Base-by-base conservation (phyloP, 371 early-diverging fungal species). In the Thermomucor indicae-seudaticae region DNA sequence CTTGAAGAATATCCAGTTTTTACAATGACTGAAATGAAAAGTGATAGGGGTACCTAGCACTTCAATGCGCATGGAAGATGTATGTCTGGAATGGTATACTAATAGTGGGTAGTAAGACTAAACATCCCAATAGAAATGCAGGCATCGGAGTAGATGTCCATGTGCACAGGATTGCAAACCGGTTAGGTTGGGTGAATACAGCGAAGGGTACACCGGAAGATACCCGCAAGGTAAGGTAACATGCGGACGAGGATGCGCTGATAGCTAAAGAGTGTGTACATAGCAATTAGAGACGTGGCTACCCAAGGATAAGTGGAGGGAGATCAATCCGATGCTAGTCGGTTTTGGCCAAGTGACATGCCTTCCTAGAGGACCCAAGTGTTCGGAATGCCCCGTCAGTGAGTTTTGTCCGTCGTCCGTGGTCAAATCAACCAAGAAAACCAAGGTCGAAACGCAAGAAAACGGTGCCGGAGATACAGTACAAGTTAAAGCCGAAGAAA, bases 61-160 rank as follows among this genome's bases (percentile, higher is more conserved):
- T 97, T 58, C 94, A 95, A 47, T 64, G 61, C 17, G 95, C 93
- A 14, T 96, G 96, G 96, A 79, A 88, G 17, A 75, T 77, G 84
- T 85, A 72, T 57, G 72, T 35, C 12, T 23, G 6, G 23, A 14
- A 45, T 22, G 11, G 16, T 29, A 14, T 19, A 7, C 17, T 23
- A 12, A 23, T 32, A 23, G 6, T 14, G 20, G 19, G 14, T 7
- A 31, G 29, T 12, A 17, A 17, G 28, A 29, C 20, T 27, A n/a
- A 40, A 16, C 19, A 19, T 14, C 27, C 8, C 16, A 23, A 29
- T 53, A 88, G 78, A 47, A 89, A 86, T 54, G 61, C 78, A 11
- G 99, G 98, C 1, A 97, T 99, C 66, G 96, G 97, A 10, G 99
- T 99, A n/a, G 99, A 99, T 70, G 90, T 91, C 0, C 99, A 99